These are phyloP conservation scores for Candida sonorensis DNA, from an alignment of 805 yeast genomes.

Conservation along the genomic window DNA sequence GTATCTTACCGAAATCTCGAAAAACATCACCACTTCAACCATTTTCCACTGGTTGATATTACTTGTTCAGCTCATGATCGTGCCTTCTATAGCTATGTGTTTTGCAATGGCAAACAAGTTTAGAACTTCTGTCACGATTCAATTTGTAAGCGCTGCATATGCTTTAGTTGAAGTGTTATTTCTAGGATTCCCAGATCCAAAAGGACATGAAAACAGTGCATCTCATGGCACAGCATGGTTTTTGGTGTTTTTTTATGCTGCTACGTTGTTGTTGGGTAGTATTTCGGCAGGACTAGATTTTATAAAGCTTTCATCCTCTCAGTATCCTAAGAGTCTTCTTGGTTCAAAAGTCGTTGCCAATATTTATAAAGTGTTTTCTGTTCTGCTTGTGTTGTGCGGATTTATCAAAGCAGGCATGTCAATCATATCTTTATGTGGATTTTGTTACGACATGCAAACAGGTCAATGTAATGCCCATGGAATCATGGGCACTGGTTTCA, in stretches of 20 bases:
- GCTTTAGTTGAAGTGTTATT: constrained; percentile 50
- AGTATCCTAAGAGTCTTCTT: constrained; percentile 29
- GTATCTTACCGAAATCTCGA: constrained; percentile 16
- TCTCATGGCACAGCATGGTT: constrained; percentile 67
- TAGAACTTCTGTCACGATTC: constrained; percentile 39
- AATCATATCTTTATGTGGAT: constrained; percentile 78
- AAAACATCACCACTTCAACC: constrained; percentile 37
- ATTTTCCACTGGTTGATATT: constrained; percentile 62
- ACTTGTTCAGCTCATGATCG: constrained; percentile 36
- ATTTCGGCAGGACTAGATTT: constrained; percentile 45
- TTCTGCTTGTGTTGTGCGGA: constrained; percentile 47
- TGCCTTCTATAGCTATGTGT: constrained; percentile 51
- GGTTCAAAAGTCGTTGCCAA: constrained; percentile 30
- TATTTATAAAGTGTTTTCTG: constrained; percentile 40
- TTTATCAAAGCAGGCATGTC: constrained; percentile 80
- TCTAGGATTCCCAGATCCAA: constrained; percentile 55
- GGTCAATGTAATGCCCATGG: constrained; percentile 98
- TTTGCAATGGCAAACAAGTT: constrained; percentile 48
- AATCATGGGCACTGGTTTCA: constrained; percentile 89
- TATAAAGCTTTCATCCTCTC: constrained; percentile 24
- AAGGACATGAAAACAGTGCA: constrained; percentile 61
- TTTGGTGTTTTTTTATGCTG: constrained; percentile 38
- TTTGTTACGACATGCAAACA: constrained; percentile 74
- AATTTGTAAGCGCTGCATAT: constrained; percentile 40
- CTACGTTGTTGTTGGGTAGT: constrained; percentile 48